These are phyloP conservation scores for Talaromyces sp. DNA, from an alignment of 2,329 filamentous ascomycete species.

Conservation along the genomic window DNA sequence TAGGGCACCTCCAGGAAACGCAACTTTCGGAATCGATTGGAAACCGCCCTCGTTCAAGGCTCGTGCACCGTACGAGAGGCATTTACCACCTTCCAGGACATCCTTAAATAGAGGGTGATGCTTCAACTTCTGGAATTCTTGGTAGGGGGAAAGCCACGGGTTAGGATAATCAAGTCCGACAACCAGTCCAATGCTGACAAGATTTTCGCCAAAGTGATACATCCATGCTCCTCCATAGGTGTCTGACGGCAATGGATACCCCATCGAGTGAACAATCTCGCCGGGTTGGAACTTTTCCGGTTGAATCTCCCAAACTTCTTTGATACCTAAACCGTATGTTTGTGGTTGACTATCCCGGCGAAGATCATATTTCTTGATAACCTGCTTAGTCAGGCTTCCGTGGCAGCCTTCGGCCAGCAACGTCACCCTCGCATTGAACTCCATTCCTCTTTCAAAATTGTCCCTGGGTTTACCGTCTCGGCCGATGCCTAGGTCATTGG, in stretches of 20 bases:
- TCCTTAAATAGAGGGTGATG: constrained; percentile 85
- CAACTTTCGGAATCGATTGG: constrained; percentile 94
- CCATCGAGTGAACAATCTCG: constrained; percentile 81
- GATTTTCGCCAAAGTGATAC: constrained; percentile 98
- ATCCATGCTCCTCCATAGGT: constrained; percentile 98
- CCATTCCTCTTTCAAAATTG: constrained; percentile 93
- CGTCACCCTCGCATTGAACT: constrained; percentile 89
- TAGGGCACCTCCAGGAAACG: constrained; percentile 90
- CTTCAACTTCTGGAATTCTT: constrained; percentile 98
- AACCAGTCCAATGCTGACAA: constrained; percentile 86
- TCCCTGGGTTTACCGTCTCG: constrained; percentile 81
- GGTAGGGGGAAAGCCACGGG: constrained; percentile 91
- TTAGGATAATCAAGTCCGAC: constrained; percentile 94
- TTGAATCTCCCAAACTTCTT: constrained; percentile 95
- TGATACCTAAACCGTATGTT: constrained; percentile 90
- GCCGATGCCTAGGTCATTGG: constrained; percentile 84
- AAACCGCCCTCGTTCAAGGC: constrained; percentile 92
- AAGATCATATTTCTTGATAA: constrained; percentile 89
- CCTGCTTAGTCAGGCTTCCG: constrained; percentile 89
- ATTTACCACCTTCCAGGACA: constrained; percentile 92
- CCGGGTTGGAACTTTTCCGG: constrained; percentile 89
- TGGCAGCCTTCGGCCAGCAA: constrained; percentile 94
- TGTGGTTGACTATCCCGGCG: constrained; percentile 85
- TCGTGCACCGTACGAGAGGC: constrained; percentile 90
- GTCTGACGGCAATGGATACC: constrained; percentile 79